Percentiles rank a stretch among this genome's conserved stretches.
phyloP scores from a whole-genome alignment of 2,329 filamentous ascomycete genomes.

The Fusarium longipes region DNA sequence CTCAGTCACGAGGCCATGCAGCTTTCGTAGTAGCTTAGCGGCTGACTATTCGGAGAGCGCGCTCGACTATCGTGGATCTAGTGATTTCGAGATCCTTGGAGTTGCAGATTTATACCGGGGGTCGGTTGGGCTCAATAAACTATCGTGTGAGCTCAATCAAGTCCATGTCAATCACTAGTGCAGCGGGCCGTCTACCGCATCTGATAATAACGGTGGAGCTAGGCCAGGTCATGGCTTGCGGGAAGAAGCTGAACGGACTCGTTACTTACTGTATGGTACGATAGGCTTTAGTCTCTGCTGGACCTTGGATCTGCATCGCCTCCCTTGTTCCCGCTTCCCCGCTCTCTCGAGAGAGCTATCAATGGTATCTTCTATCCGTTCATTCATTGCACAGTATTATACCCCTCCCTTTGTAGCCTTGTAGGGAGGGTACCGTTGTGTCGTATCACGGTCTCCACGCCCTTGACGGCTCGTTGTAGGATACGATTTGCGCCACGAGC shows the following conservation, averaged over 20 bases:
- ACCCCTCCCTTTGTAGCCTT: not conserved
- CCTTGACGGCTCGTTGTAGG: not conserved
- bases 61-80: conserved; percentile 30
- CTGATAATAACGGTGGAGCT: not conserved
- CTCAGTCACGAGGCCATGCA: conserved; percentile 1
- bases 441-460: not conserved
- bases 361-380: not conserved
- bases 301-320: not conserved
- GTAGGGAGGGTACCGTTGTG: not conserved
- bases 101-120: conserved; percentile 27
- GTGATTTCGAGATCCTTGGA: conserved; percentile 24
- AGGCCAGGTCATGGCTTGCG: conserved; percentile 7
- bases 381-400: not conserved
- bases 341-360: not conserved
- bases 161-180: conserved; percentile 1
- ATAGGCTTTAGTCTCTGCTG: not conserved
- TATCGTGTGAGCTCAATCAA: not conserved
- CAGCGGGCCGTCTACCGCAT: not conserved
- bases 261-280: not conserved
- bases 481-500: not conserved
- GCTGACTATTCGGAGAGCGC: conserved; percentile 1
- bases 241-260: conserved; percentile 7
- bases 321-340: conserved; percentile 4
- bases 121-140: not conserved
- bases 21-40: not conserved